phyloP scores from a whole-genome alignment of 164 flowering plant genomes.

The Umbellularia californica region DNA sequence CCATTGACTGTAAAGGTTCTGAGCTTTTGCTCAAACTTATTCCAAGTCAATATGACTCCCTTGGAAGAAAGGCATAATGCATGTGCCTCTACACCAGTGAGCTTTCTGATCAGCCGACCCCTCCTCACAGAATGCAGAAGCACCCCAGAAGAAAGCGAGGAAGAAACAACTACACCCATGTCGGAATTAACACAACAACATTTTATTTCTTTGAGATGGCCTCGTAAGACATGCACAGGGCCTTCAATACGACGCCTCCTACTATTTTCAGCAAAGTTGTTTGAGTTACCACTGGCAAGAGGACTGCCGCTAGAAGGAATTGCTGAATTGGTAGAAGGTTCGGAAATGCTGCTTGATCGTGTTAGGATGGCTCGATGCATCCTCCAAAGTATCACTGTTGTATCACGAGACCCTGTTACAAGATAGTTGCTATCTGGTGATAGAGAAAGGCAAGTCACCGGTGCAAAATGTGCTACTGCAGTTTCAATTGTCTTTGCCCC shows the following conservation, averaged over 20 bases:
- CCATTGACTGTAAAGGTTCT: constrained; percentile 78
- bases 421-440: constrained; percentile 81
- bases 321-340: constrained; percentile 39
- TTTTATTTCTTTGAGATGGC: constrained; percentile 69
- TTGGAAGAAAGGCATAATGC: constrained; percentile 65
- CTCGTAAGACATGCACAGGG: constrained; percentile 84
- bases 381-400: constrained; percentile 87
- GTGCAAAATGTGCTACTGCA: constrained; percentile 88
- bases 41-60: constrained; percentile 85
- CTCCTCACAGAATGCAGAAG: constrained; percentile 76
- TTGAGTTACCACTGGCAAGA: constrained; percentile 30
- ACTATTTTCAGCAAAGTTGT: constrained; percentile 44
- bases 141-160: constrained; percentile 68
- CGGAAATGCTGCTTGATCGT: constrained; percentile 42
- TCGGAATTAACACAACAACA: constrained; percentile 85
- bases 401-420: constrained; percentile 88
- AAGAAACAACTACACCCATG: constrained; percentile 77
- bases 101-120: constrained; percentile 75
- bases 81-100: constrained; percentile 71
- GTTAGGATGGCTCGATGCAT: constrained; percentile 48
- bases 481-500: constrained; percentile 93
- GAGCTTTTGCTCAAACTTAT: constrained; percentile 42
- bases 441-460: constrained; percentile 83
- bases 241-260: constrained; percentile 75
- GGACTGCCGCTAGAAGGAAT: constrained; percentile 40